Base-by-base conservation (phyloP, 108 stramenopile genomes). In the Fistulifera pelliculosa region DNA sequence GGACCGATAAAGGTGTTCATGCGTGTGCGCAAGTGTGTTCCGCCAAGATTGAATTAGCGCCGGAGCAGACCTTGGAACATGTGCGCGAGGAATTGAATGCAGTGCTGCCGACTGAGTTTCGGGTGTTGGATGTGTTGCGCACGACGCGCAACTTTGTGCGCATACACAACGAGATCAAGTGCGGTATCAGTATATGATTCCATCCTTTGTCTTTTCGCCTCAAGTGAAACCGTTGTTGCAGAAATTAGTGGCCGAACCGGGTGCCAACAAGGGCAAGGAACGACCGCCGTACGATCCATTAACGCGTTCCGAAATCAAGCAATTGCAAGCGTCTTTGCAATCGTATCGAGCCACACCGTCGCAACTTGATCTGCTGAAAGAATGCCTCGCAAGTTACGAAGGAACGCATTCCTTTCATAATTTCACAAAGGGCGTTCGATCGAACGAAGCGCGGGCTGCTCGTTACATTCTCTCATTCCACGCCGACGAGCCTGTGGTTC, bases 101-200 rank as follows among this genome's bases (percentile, higher is more conserved):
- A 6, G 25, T 68, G 38, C 66, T 99, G 11, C 99, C 97, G n/a
- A 56, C 47, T 13, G 91, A 92, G 58, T 87, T 99, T 41, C 70
- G 76, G 14, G 65, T 94, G 17, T 45, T 95, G 53, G 93, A 89
- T 58, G 63, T 98, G 27, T 62, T 70, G 28, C 85, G 94, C 26
- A 75, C 80, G 0, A 82, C 84, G 16, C 79, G 88, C 51, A 62
- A 60, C 28, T 98, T 65, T 93, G 95, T 64, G 87, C 96, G 38
- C 89, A 91, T 50, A 94, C 85, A 0, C 74, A 76, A 55, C 79
- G 96, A 65, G 86, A 85, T 56, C 76, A 74, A 43, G 90, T 97
- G 7, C 65, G 93, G 27, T 99, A 99, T 75, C 89, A 94, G 64
- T 99, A 99, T 77, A 91, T 98, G 80, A 74, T 99, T 47, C 99